Percentiles rank a stretch among this genome's conserved stretches.
Conservation (phyloP, 2,329 filamentous ascomycete species). For the Penicillium sclerotiorum region DNA sequence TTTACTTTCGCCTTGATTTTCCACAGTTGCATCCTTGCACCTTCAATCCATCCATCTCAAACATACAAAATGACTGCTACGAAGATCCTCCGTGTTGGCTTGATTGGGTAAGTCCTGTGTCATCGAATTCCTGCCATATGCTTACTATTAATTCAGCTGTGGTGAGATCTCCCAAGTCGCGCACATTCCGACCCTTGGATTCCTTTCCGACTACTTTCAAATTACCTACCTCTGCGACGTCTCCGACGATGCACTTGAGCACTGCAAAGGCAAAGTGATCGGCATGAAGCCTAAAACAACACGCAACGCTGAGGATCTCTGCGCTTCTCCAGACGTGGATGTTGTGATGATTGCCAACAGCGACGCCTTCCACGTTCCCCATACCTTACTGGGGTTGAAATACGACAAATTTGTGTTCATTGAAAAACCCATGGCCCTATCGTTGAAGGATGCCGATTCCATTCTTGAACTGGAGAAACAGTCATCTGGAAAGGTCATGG, state of each 20-base stretch:
- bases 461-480: conserved; percentile 54
- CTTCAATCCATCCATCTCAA: neutral
- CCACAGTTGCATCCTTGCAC: neutral
- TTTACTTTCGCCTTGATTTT: neutral
- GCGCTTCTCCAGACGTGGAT: conserved; percentile 49
- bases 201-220: conserved; percentile 48
- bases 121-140: too few relatives aligned
- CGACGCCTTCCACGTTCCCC: conserved; percentile 55
- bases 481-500: conserved; percentile 53
- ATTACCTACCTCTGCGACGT: conserved; percentile 58
- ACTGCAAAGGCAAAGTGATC: conserved; percentile 39
- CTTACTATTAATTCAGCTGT: too few relatives aligned
- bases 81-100: neutral
- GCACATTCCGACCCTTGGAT: conserved; percentile 53
- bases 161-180: too few relatives aligned
- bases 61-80: neutral
- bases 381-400: conserved; percentile 53
- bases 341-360: conserved; percentile 54
- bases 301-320: conserved; percentile 45
- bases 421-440: conserved; percentile 60
- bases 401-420: conserved; percentile 58
- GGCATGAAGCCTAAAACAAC: conserved; percentile 34
- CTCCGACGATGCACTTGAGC: conserved; percentile 44
- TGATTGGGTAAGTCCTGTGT: neutral
- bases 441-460: conserved; percentile 44